Evolutionary conservation across 2,329 filamentous ascomycete genomes (phyloP), one percentile per base, ranked within the genome.

Genomic region (Aspergillus arachidicola): DNA sequence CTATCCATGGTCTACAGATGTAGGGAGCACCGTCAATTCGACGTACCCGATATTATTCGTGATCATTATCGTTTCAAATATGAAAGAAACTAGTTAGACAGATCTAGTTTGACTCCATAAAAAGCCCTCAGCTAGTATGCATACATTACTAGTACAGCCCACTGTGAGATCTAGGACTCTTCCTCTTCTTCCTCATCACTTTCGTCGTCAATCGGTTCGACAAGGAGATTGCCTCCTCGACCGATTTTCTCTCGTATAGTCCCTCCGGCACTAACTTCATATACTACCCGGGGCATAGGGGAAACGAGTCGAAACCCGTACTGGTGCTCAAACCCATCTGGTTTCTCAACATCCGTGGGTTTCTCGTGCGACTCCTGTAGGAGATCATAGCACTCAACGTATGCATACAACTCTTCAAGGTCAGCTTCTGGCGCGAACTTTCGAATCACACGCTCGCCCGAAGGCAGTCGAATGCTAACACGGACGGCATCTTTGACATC

Each of bases 331-430:
- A 95, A 98, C 14, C 81, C 86, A 26, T 84, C 81, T 0, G 93
- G 92, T 69, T 87, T 78, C 4, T 79, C 72, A 1, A 77, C 75
- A 23, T 76, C 78, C 36, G 80, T 75, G 19, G 78, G 76, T 4
- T 69, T 71, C 63, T 64, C 64, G 61, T 70, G 56, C 58, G 66
- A 41, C 34, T 79, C 78, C 41, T 85, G 78, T 3, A 93, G 70
- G 6, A 90, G 70, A 58, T 92, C 89, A 75, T 93, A 90, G 79
- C 94, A 98, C 74, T 99, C 95, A 2, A 98, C 93, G 79, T 96
- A 97, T 0, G 94, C 95, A 77, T 98, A 98, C 6, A 99, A 80
- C 72, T 97, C 93, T 75, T 98, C 94, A 43, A 98, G 82, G 2
- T 86, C 84, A 0, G 91, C 87, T n/a, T 87, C 82, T 1, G 85